Percentiles rank a stretch among this genome's conserved stretches.
phyloP scores from a whole-genome alignment of 352 stramenopile genomes.

The Pythium phragmitis region DNA sequence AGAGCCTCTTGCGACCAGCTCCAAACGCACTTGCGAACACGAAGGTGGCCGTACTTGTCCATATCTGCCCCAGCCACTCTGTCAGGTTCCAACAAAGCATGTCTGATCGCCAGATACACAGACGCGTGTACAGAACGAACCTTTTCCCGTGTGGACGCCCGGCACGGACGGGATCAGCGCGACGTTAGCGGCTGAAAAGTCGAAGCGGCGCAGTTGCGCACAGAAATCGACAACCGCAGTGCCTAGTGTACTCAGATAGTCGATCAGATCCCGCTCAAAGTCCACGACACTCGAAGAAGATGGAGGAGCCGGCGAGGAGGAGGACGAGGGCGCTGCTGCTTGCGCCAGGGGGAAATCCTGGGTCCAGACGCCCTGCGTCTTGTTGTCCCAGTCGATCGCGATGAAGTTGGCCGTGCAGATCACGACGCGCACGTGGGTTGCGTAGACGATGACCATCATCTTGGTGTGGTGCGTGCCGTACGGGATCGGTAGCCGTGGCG shows the following conservation, averaged over 20 bases:
- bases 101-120: background rate
- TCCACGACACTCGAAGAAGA: conserved; percentile 20
- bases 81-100: background rate
- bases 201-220: conserved; percentile 43
- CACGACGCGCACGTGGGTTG: conserved; percentile 61
- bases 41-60: conserved; percentile 79
- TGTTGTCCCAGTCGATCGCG: conserved; percentile 73
- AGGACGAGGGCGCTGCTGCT: background rate
- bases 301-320: background rate
- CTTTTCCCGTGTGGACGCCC: conserved; percentile 65
- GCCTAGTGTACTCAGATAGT: conserved; percentile 60
- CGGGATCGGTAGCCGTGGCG: conserved; percentile 71
- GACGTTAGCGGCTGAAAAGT: conserved; percentile 60
- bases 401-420: conserved; percentile 89
- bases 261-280: conserved; percentile 64
- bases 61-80: conserved; percentile 43
- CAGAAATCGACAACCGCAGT: conserved; percentile 46
- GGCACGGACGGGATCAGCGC: conserved; percentile 68
- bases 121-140: conserved; percentile 23
- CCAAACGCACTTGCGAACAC: conserved; percentile 51
- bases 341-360: conserved; percentile 68
- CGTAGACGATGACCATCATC: conserved; percentile 76
- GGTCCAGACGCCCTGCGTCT: conserved; percentile 83
- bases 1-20: too few species aligned
- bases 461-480: conserved; percentile 89